Conservation (phyloP, 257 asterid species). For the Solanum medicagineum region DNA sequence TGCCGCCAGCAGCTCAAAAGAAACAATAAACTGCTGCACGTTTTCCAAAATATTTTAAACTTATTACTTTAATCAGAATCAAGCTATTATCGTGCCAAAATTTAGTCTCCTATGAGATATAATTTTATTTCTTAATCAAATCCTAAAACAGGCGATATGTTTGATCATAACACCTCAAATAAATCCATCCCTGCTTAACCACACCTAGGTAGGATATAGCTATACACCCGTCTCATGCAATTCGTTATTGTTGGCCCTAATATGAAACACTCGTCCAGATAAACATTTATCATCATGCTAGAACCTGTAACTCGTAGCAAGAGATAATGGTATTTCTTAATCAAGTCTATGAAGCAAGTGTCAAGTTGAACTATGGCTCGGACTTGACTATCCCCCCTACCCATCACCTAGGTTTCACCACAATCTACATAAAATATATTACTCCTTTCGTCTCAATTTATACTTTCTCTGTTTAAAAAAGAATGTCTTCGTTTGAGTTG, state of each 20-base stretch:
- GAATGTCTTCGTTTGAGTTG: too few relatives aligned
- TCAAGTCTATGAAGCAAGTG: background rate
- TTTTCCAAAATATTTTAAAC: background rate
- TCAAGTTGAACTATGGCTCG: background rate
- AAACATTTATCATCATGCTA: background rate
- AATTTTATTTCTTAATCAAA: background rate
- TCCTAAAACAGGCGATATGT: background rate
- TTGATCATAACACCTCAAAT: background rate
- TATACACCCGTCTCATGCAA: background rate
- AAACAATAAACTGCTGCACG: background rate
- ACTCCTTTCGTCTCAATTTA: too few relatives aligned
- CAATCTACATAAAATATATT: background rate
- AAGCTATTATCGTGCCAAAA: background rate
- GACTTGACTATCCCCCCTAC: background rate
- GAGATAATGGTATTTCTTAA: background rate
- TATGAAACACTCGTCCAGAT: background rate
- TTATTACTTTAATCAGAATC: too few relatives aligned
- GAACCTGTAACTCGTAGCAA: background rate
- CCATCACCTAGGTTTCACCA: background rate
- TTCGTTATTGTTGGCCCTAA: background rate
- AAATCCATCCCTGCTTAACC: background rate
- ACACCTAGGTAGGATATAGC: background rate
- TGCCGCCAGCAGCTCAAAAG: background rate
- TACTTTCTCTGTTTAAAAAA: too few relatives aligned
- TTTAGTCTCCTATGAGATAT: too few relatives aligned